Evolutionary conservation across 768 basidiomycete genomes (phyloP), one percentile per base, ranked within the genome.

Genomic region (Macrolepiota albuminosa): DNA sequence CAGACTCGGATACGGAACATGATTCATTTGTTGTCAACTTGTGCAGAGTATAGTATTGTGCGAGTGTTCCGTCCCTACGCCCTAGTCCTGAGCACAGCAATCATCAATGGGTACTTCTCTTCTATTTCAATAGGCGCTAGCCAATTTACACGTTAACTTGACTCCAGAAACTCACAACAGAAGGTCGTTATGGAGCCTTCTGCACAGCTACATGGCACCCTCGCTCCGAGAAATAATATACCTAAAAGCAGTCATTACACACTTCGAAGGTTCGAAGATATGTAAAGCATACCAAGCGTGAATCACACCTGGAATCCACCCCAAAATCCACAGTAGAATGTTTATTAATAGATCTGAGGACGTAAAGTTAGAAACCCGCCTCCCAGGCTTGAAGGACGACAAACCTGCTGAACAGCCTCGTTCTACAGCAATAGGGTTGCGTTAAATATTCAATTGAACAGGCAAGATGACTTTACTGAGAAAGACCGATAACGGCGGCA

Each of bases 231-330:
- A 54, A 18, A 54, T 54, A n/a, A 54, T 54, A n/a, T 42, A 54
- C 54, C 40, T 54, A 18, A 29, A 6, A 42, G 31, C 5, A 7
- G 26, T 54, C 18, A n/a, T 31, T 42, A 54, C 29, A 7, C 7
- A 9, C 1, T 42, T 21, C 6, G 31, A 4, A 33, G 6, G 1
- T 13, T 21, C 9, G 18, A 43, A 21, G 39, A 33, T 2, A 14
- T 54, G 18, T 6, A 42, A 18, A 40, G 18, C 40, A 29, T 33
- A 54, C 54, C 54, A 54, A 42, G 81, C 79, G 63, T 84, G 82
- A 50, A 83, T 66, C 6, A 82, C 73, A 36, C 81, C 82, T 18
- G 82, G 82, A 54, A 83, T 77, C 81, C 81, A 84, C 46, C 78
- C 81, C 14, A 83, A 68, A 31, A 81, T 68, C 63, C 70, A 73